phyloP scores from a whole-genome alignment of 192 early-diverging fungal genomes.

The Coemansia sp. region DNA sequence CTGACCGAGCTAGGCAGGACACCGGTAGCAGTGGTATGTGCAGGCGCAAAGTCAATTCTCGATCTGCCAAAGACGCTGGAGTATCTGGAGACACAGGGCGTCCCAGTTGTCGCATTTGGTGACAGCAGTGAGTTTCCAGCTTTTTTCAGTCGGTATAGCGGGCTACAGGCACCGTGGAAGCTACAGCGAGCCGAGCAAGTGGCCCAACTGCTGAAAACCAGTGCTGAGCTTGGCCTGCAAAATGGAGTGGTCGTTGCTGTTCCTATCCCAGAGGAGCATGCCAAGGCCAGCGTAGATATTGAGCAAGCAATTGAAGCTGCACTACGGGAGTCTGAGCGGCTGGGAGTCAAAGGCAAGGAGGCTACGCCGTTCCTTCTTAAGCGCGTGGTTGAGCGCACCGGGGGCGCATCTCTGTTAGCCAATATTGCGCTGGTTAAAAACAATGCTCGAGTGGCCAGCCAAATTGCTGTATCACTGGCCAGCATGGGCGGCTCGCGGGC shows the following conservation, averaged over 20 bases:
- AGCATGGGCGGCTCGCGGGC: constrained; percentile 14
- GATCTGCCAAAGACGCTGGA: constrained; percentile 92
- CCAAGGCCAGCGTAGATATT: constrained; percentile 61
- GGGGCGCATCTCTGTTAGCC: constrained; percentile 65
- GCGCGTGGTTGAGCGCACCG: constrained; percentile 78
- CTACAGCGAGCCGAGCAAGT: constrained; percentile 44
- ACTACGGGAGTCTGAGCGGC: constrained; percentile 64
- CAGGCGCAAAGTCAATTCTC: constrained; percentile 95
- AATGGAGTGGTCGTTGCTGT: constrained; percentile 87
- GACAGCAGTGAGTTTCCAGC: constrained; percentile 75
- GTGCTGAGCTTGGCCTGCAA: constrained; percentile 61
- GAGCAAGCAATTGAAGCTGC: constrained; percentile 73
- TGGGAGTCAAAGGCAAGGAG: constrained; percentile 79
- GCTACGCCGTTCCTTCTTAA: constrained; percentile 92
- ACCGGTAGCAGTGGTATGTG: constrained; percentile 92
- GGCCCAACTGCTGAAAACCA: constrained; percentile 56
- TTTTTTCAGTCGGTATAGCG: constrained; percentile 82
- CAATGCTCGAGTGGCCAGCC: constrained; percentile 80
- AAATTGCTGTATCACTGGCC: constrained; percentile 65
- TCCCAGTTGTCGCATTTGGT: constrained; percentile 81
- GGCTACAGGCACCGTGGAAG: constrained; percentile 51
- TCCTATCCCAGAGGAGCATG: constrained; percentile 76
- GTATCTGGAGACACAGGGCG: constrained; percentile 90
- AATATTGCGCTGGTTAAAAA: constrained; percentile 90
- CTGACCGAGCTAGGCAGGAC: constrained; percentile 87